These are phyloP conservation scores for Fagopyrum homotropicum DNA, from an alignment of 148 eudicot genomes.

Conservation along the genomic window DNA sequence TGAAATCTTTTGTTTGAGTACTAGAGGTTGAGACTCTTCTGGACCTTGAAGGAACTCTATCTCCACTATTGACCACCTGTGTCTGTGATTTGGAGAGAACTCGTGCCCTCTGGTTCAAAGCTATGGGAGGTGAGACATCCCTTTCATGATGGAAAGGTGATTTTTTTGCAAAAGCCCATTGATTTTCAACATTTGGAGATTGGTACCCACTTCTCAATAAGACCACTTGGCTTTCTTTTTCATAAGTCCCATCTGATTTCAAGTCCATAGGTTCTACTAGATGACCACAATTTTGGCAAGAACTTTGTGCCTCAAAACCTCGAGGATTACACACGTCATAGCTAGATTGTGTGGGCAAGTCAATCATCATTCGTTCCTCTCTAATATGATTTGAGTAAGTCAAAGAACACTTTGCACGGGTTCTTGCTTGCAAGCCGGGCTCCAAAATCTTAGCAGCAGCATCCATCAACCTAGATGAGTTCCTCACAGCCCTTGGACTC, in stretches of 20 bases:
- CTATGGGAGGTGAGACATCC: slow-evolving; percentile 19
- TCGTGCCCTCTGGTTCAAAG: slow-evolving; percentile 24
- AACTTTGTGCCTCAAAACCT: slow-evolving; percentile 15
- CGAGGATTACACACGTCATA: slow-evolving; percentile 14
- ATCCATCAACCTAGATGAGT: slow-evolving; percentile 55
- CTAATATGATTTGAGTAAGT: slow-evolving; percentile 37
- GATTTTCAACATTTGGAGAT: slow-evolving; percentile 20
- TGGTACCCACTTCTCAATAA: slow-evolving; percentile 23
- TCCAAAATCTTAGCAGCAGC: slow-evolving; percentile 85
- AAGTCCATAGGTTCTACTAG: slow-evolving; percentile 26
- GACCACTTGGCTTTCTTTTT: slow-evolving; percentile 40
- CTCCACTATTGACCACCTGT: slow-evolving; percentile 28
- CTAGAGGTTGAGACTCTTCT: slow-evolving; percentile 29
- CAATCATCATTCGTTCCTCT: slow-evolving; percentile 24
- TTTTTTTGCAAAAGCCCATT: slow-evolving; percentile 20
- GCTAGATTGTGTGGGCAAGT: slow-evolving; percentile 18
- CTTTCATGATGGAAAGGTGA: slow-evolving; percentile 27
- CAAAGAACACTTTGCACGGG: slow-evolving; percentile 44
- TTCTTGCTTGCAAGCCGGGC: slow-evolving; percentile 53
- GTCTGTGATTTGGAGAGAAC: slow-evolving; percentile 24
- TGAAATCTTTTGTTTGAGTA: slow-evolving; percentile 31
- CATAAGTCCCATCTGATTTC: slow-evolving; percentile 7
- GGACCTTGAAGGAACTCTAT: slow-evolving; percentile 27
- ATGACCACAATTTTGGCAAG: slow-evolving; percentile 64
- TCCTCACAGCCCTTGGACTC: slow-evolving; percentile 53